Base-by-base conservation (phyloP, 2,329 filamentous ascomycete species). In the Chalara sp. region DNA sequence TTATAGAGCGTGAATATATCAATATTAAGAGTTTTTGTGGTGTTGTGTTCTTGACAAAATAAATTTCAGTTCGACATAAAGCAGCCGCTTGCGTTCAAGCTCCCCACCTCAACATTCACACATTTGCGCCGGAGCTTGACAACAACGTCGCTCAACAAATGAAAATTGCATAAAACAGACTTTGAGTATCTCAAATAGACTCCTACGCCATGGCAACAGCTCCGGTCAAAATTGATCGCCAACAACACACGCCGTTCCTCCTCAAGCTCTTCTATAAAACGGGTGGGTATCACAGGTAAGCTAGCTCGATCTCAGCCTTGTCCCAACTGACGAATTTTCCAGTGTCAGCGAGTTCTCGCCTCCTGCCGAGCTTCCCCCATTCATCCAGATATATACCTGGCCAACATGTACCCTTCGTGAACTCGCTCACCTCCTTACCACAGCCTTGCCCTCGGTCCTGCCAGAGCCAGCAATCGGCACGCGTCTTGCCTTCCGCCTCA, bases 321-420 rank as follows among this genome's bases (percentile, higher is more conserved):
- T 48, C 21, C 35, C 43, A 33, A 11, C 32, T 39, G 30, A 33
- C 41, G 13, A 29, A 5, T 35, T 46, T 44, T 21, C n/a, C 58
- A 88, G 85, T 57, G 78, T 83, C 33, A 81, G 87, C 53, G 87
- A 92, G 58, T 89, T 93, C 66, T 67, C 50, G 13, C 79, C 59
- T 21, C 60, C 72, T 50, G 64, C 72, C 51, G 70, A 78, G 47
- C 76, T 87, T 28, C 81, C 84, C 47, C 72, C 84, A 6, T 80
- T 86, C 65, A 74, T 95, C 30, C 79, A 87, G 55, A 84, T 96
- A 61, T 91, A 96, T 74, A 91, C 90, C 51, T 95, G 89, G 87
- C 78, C 82, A 51, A 82, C 80, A 61, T 92, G 87, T 70, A 89
- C 87, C 3, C 78, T 97, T 29, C 76, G 79, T 58, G 90, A 96